Percentiles rank a stretch among this genome's conserved stretches.
These are phyloP conservation scores for Candida arabinofermentans DNA, from an alignment of 805 yeast genomes.

Conservation along the genomic window DNA sequence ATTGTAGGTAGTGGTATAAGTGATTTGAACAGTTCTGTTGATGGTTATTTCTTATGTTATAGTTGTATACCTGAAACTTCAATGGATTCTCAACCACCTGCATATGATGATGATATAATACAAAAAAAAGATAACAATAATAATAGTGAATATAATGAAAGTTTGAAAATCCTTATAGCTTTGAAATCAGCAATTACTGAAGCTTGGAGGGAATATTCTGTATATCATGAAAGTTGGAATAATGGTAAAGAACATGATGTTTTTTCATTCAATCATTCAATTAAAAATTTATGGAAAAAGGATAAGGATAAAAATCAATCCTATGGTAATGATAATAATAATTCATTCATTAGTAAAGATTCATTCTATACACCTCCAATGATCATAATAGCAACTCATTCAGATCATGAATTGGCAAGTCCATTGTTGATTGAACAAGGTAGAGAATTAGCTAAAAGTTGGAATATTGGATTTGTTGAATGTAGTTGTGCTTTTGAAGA, in stretches of 20 bases:
- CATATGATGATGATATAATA: not conserved
- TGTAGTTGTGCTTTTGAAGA: conserved; percentile 46
- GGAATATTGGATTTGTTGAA: conserved; percentile 65
- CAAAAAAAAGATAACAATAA: not conserved
- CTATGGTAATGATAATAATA: not conserved
- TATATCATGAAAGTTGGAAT: conserved; percentile 54
- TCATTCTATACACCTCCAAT: conserved; percentile 50
- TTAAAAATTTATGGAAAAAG: conserved; percentile 54
- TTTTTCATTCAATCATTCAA: conserved; percentile 52
- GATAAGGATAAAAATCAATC: conserved; percentile 1
- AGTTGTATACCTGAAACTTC: conserved; percentile 58
- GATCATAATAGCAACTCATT: conserved; percentile 62
- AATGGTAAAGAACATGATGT: conserved; percentile 66
- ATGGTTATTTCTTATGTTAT: conserved; percentile 68
- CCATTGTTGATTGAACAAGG: conserved; percentile 61
- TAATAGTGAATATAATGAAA: not conserved
- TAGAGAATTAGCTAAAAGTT: conserved; percentile 46
- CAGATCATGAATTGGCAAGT: conserved; percentile 51
- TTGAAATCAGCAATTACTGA: conserved; percentile 58
- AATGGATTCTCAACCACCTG: conserved; percentile 17
- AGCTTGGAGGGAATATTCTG: conserved; percentile 68
- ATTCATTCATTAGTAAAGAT: conserved; percentile 1
- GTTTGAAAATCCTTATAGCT: conserved; percentile 36
- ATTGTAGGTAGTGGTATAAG: conserved; percentile 77
- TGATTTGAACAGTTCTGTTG: conserved; percentile 70